Base-by-base conservation (phyloP, 768 basidiomycete species). In the Psilocybe tampanensis region DNA sequence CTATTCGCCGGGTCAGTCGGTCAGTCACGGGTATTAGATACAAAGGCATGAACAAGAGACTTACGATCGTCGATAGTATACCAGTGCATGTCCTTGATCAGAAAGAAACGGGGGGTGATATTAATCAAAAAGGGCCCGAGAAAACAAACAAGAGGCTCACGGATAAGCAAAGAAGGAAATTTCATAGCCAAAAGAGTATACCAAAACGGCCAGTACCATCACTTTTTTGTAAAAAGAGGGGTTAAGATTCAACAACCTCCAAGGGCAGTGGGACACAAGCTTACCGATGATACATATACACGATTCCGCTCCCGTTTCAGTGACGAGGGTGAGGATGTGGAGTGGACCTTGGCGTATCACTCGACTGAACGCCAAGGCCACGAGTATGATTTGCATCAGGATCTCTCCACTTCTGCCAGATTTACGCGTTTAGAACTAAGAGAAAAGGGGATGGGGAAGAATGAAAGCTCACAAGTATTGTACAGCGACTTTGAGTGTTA, bases 371-470 rank as follows among this genome's bases (percentile, higher is more conserved):
- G 50, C 50, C 50, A 55, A 15, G 12, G 22, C 29, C 11, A 55
- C 44, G 22, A 55, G 44, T 1, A 55, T 3, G 22, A 24, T 24
- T 39, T 55, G 54, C 11, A 54, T 12, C 7, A 41, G 15, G 9
- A 29, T 39, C 22, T 48, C 54, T 22, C 44, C 54, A 29, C 33
- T 23, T 33, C 54, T 48, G 24, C n/a, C n/a, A n/a, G n/a, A n/a
- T n/a, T 22, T 22, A n/a, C 2, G 23, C 18, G 19, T 6, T 52
- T 22, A 44, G 24, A 24, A 18, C 11, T 2, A 39, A 23, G n/a
- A 15, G 12, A 39, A 22, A 13, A 23, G 11, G 18, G 12, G 4
- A 22, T 21, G 18, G 24, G 39, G 18, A 43, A 43, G 41, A 26
- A 18, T 21, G 21, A 43, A 19, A n/a, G 18, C 17, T 9, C 18